Evolutionary conservation across 768 basidiomycete species (phyloP).

Genomic region (Pleurotus eryngii): DNA sequence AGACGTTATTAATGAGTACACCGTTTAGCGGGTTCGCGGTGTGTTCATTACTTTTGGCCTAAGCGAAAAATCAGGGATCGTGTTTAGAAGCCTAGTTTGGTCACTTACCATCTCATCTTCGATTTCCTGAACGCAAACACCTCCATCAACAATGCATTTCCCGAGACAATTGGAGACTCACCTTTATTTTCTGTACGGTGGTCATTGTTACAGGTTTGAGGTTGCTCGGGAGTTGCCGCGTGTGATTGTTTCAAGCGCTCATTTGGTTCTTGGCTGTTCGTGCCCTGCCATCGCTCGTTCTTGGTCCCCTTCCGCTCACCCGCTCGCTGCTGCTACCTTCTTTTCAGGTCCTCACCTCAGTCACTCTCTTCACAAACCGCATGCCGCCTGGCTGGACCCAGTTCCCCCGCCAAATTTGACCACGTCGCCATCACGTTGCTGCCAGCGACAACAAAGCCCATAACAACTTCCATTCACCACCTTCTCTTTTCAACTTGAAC

Average conservation of each 20-base stretch:
- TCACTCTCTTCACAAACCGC: slow-evolving; percentile 29
- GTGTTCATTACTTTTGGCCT: slow-evolving; percentile 73
- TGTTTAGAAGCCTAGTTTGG: slow-evolving; percentile 9
- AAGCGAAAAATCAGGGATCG: slow-evolving; percentile 22
- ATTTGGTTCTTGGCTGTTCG: slow-evolving; percentile 9
- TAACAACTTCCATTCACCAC: slow-evolving; percentile 17
- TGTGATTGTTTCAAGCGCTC: slow-evolving; percentile 16
- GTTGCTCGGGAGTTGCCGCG: slow-evolving; percentile 37
- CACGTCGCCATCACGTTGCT: slow-evolving; percentile 14
- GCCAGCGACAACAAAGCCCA: slow-evolving; percentile 1
- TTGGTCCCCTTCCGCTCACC: slow-evolving; percentile 5
- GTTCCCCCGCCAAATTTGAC: slow-evolving; percentile 20
- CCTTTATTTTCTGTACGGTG: slow-evolving; percentile 89
- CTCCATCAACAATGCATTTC: too few species aligned
- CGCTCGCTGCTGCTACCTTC: slow-evolving; percentile 17
- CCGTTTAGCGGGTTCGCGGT: not conserved
- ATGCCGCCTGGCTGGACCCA: slow-evolving; percentile 49
- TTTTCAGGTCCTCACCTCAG: slow-evolving; percentile 21
- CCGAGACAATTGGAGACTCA: slow-evolving; percentile 19
- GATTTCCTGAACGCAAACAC: slow-evolving; percentile 57
- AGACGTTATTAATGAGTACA: slow-evolving; percentile 16
- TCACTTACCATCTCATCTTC: slow-evolving; percentile 92
- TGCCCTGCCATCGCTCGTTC: slow-evolving; percentile 11
- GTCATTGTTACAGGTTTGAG: slow-evolving; percentile 58
- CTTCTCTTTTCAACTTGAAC: slow-evolving; percentile 20